Evolutionary conservation across 306 rosid species (phyloP), one percentile per base, ranked within the genome.

Genomic region (Myrica gale): DNA sequence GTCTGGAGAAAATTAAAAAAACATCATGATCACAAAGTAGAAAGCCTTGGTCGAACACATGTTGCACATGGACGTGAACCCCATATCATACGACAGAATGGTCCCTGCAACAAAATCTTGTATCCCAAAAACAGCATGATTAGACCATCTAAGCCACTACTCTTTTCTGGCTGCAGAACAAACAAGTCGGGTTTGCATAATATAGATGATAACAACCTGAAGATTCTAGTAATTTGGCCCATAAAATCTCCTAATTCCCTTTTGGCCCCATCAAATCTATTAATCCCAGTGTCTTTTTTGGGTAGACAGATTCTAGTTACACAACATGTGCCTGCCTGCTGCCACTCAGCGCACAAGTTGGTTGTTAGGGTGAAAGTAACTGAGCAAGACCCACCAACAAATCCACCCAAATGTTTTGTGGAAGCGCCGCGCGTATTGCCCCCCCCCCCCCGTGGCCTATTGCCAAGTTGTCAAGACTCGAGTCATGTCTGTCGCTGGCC

Each of bases 241-340:
- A 86, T 89, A 76, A 81, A 77, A 77, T 75, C 77, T 76, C 63
- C n/a, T 78, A 73, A 77, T 77, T 81, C 80, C 79, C 41, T 42
- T 75, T 86, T 72, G 90, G 91, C 83, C 87, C 89, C 90, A 80
- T 44, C 21, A 82, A 83, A 84, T 89, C 82, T 83, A 79, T 74
- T 82, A 79, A 78, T 4, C 39, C 65, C 44, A 52, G 26, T 9
- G 16, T 7, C 9, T 32, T 7, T n/a, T 32, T 53, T 56, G 23
- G 4, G 57, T 37, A 74, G 69, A 75, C 70, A 21, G 44, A 72
- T 74, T 74, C 69, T 60, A 21, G 75, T 71, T 66, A 70, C 86
- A 84, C n/a, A 44, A 74, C 66, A 81, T 82, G 93, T 87, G 92
- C 54, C 68, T 76, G 83, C 78, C 58, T 74, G 71, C 76, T 81